Evolutionary conservation across 2,329 filamentous ascomycete genomes (phyloP).

Genomic region (Stachybotrys chartarum): DNA sequence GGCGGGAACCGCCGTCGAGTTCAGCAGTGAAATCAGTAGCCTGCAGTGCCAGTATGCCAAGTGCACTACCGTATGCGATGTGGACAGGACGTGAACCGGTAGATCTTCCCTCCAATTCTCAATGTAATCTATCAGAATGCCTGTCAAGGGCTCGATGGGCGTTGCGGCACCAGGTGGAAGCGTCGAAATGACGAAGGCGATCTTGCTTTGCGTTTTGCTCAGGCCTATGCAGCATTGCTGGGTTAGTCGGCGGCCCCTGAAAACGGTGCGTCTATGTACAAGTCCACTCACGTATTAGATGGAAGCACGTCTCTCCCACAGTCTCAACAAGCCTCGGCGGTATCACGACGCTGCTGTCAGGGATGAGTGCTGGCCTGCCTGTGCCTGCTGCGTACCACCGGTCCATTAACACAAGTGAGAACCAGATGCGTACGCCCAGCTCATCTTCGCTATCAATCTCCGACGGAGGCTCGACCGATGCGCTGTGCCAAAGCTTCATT

Average conservation of each 20-base stretch:
- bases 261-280: background rate
- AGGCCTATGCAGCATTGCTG: slow-evolving; percentile 32
- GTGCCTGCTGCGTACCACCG: slow-evolving; percentile 67
- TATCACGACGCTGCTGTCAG: slow-evolving; percentile 53
- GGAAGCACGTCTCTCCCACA: slow-evolving; percentile 57
- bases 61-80: slow-evolving; percentile 49
- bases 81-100: slow-evolving; percentile 46
- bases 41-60: slow-evolving; percentile 65
- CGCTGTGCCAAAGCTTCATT: slow-evolving; percentile 47
- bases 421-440: slow-evolving; percentile 61
- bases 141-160: slow-evolving; percentile 23
- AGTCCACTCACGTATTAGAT: slow-evolving; percentile 53
- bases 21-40: slow-evolving; percentile 55
- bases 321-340: slow-evolving; percentile 51
- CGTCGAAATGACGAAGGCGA: slow-evolving; percentile 29
- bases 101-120: slow-evolving; percentile 62
- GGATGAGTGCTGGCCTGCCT: slow-evolving; percentile 54
- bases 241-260: slow-evolving; percentile 2
- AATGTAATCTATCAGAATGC: slow-evolving; percentile 27
- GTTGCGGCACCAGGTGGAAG: slow-evolving; percentile 26
- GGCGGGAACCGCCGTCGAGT: slow-evolving; percentile 44
- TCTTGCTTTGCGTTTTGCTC: slow-evolving; percentile 45
- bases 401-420: slow-evolving; percentile 64
- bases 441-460: slow-evolving; percentile 56
- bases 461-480: slow-evolving; percentile 35